phyloP scores from a whole-genome alignment of 345 rosid species.

The Camelina hispida region DNA sequence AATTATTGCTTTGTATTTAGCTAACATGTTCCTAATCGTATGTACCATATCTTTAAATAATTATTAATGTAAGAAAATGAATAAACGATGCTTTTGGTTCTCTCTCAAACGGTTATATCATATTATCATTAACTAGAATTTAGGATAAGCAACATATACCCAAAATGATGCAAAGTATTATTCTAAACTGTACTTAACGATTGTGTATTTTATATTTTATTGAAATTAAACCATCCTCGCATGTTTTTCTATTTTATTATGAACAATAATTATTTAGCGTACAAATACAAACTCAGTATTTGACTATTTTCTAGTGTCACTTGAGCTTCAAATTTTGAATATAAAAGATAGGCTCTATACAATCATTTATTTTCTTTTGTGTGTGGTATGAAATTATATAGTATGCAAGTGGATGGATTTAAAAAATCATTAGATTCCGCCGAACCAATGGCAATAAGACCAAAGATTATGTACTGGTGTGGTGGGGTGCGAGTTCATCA shows the following conservation, averaged over 20 bases:
- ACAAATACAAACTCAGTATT: not conserved
- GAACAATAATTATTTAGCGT: no score
- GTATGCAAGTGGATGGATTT: conserved; percentile 15
- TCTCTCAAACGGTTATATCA: not conserved
- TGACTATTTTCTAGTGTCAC: not conserved
- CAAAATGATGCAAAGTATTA: not conserved
- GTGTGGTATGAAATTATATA: not conserved
- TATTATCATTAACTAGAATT: not conserved
- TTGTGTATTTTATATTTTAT: not conserved
- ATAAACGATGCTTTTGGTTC: not conserved
- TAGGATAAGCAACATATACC: not conserved
- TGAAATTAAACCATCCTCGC: not conserved
- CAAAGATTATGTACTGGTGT: conserved; percentile 25
- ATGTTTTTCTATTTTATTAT: not conserved
- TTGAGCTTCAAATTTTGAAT: not conserved
- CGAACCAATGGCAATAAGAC: conserved; percentile 38
- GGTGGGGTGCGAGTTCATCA: conserved; percentile 42
- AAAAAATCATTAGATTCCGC: conserved; percentile 46
- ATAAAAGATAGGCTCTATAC: not conserved
- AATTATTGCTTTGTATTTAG: conserved; percentile 33
- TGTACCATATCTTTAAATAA: not conserved
- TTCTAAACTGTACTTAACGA: not conserved
- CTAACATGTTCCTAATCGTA: conserved; percentile 24
- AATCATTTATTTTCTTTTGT: not conserved
- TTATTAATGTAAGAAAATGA: not conserved